Conservation (phyloP, 2,329 filamentous ascomycete species). For the Pseudopyrenochaeta lycopersici region DNA sequence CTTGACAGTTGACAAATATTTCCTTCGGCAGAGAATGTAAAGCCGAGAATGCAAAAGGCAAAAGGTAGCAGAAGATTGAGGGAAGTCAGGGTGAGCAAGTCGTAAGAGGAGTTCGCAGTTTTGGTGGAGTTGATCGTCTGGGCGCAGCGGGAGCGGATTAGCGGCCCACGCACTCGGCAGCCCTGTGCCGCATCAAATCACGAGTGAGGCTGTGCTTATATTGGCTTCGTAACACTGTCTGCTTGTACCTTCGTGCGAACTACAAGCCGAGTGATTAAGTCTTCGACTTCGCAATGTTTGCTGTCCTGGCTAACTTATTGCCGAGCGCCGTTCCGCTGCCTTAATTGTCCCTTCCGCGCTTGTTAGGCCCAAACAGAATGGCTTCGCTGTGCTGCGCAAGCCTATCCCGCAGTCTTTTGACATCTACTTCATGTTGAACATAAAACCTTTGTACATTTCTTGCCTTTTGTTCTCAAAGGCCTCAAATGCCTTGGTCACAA, state of each 20-base stretch:
- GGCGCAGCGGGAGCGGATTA: conserved; percentile 11
- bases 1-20: background rate
- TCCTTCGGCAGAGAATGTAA: background rate
- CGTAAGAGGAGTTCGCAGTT: conserved; percentile 6
- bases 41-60: background rate
- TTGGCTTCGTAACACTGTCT: conserved; percentile 1
- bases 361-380: background rate
- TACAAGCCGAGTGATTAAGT: background rate
- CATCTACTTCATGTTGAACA: conserved; percentile 26
- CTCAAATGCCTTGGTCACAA: conserved; percentile 52
- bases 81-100: background rate
- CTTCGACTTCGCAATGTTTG: background rate
- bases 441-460: conserved; percentile 42
- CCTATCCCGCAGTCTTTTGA: background rate
- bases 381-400: no score
- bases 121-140: conserved; percentile 12
- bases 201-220: conserved; percentile 27
- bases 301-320: background rate
- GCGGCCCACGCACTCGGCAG: conserved; percentile 18
- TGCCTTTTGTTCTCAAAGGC: conserved; percentile 61
- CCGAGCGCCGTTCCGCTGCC: background rate
- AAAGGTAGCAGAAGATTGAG: background rate
- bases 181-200: conserved; percentile 17
- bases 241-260: background rate
- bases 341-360: background rate